phyloP scores from a whole-genome alignment of 768 basidiomycete genomes.

The Macrocybe gigantea region DNA sequence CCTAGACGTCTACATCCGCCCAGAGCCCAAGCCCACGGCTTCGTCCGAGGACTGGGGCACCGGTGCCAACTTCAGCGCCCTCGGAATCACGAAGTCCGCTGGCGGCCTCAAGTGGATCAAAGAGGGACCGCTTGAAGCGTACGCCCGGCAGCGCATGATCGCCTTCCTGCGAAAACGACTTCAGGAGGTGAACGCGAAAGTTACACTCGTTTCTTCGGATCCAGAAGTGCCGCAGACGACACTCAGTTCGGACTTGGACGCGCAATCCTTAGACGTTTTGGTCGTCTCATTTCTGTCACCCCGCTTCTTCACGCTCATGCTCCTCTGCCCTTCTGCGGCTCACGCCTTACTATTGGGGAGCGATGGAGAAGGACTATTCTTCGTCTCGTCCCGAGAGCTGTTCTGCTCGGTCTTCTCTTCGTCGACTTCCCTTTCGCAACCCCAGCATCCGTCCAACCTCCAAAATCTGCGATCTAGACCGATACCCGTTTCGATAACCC shows the following conservation, averaged over 20 bases:
- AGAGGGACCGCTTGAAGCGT: slow-evolving; percentile 25
- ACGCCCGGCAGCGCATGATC: slow-evolving; percentile 24
- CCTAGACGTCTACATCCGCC: slow-evolving; percentile 52
- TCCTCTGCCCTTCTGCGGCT: slow-evolving; percentile 30
- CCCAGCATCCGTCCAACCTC: neutral
- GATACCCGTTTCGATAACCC: slow-evolving; percentile 4
- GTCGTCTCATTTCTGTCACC: slow-evolving; percentile 38
- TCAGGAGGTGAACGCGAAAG: slow-evolving; percentile 23
- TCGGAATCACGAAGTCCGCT: slow-evolving; percentile 1
- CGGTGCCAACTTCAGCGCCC: neutral
- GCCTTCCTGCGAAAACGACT: slow-evolving; percentile 29
- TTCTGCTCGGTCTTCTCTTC: slow-evolving; percentile 30
- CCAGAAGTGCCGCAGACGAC: slow-evolving; percentile 19
- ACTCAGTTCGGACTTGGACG: slow-evolving; percentile 7
- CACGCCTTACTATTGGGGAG: slow-evolving; percentile 36
- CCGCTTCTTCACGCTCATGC: slow-evolving; percentile 41
- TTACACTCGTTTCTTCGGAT: slow-evolving; percentile 35
- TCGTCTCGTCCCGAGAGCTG: slow-evolving; percentile 25
- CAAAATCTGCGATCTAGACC: slow-evolving; percentile 6
- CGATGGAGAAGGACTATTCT: slow-evolving; percentile 31
- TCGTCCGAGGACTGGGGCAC: slow-evolving; percentile 25
- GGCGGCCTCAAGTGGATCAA: slow-evolving; percentile 31
- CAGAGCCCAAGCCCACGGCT: slow-evolving; percentile 41
- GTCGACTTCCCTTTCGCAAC: neutral
- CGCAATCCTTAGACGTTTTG: slow-evolving; percentile 9